Base-by-base conservation (phyloP, 2,329 filamentous ascomycete genomes). In the Chaetomium strumarium region DNA sequence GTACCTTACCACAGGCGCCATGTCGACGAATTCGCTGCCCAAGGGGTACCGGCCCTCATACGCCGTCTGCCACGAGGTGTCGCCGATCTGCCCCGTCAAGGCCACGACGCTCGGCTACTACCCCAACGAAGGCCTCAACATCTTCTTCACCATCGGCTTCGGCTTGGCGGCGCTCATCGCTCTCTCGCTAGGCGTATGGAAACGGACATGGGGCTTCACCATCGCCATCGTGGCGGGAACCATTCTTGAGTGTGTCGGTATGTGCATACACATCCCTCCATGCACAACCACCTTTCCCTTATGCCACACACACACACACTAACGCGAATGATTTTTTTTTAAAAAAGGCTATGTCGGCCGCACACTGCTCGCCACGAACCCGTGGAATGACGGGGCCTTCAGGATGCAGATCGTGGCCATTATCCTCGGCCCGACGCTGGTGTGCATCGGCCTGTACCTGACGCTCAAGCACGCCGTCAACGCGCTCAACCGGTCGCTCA, bases 371-470 rank as follows among this genome's bases (percentile, higher is more conserved):
- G 65, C 75, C 62, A 34, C 63, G 17, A 79, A 80, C 66, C 78
- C 80, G 7, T 85, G 78, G 75, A 67, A 77, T 63, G 59, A 68
- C 13, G 57, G 66, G 47, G 73, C 75, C 53, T 84, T 84, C 69
- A 67, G 82, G 64, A 73, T 78, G 45, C 79, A 83, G 57, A 81
- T 84, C 63, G 75, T 75, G 68, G 71, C 74, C 66, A 79, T 82
- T 67, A 75, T 81, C 66, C 72, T 81, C 52, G 77, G 71, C 19
- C 79, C 79, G 2, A 80, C 81, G 30, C 73, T 85, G 56, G 72
- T 84, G 67, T 82, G 80, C 67, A 78, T 81, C 59, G 75, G 74
- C 62, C 77, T 85, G 65, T 85, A 85, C 68, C 75, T 85, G 24
- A 83, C 78, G 5, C 75, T 85, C 50, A 80, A 81, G 65, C 80